Base-by-base conservation (phyloP, 1,139 yeast genomes). In the Scheffersomyces parashehatae region DNA sequence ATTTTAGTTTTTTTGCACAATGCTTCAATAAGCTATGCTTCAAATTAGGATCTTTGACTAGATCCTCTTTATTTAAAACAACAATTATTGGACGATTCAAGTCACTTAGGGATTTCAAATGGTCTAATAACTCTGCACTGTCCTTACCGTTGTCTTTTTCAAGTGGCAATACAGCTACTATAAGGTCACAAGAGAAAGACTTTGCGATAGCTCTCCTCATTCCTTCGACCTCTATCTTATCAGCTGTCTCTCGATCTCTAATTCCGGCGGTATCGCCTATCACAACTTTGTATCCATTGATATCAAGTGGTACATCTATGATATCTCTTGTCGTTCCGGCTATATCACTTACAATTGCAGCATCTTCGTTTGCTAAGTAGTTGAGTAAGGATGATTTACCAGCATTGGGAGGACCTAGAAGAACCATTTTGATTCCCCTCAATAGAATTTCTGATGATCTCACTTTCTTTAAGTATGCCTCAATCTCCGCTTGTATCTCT, bases 251-350 rank as follows among this genome's bases (percentile, higher is more conserved):
- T 6, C 54, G 45, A n/a, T 72, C 68, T 46, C 99, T 64, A 2
- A 93, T 79, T 0, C 99, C 99, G 0, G 99, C 99, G 0, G 99
- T 91, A 60, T 93, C 99, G 2, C 95, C 89, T 28, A 91, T 64
- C 2, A 89, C 74, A 0, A 90, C 86, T 59, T 91, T 93, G 63
- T 75, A 90, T 0, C 99, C 99, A 34, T 79, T 78, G 8, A 93
- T 79, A 58, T 91, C 93, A 37, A 93, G 62, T 0, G 91, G 88
- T 1, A 90, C 80, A 52, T 90, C 95, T 15, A 95, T 77, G 0
- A 88, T 71, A 60, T 93, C 99, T 56, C 99, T 75, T 0, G 99
- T 93, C 0, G 99, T 93, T 0, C 99, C 99, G 0, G 97, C 96
- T 3, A 88, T 80, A 40, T 83, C 83, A 58, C 97, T 89, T 0